Evolutionary conservation across 2,329 filamentous ascomycete genomes (phyloP).

Genomic region (Venturia effusa): DNA sequence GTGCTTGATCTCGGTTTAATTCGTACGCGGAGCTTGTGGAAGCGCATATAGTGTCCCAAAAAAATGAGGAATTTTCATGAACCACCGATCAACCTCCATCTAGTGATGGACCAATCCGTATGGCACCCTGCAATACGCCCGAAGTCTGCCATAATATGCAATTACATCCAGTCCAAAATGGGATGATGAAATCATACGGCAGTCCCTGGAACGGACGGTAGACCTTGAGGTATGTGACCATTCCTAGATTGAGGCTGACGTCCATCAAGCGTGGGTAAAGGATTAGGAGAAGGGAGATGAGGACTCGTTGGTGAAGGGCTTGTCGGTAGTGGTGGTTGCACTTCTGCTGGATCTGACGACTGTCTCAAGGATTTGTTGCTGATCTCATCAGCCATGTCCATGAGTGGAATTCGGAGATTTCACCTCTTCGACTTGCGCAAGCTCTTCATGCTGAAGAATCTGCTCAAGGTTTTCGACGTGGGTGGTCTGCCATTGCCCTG

Average conservation of each 20-base stretch:
- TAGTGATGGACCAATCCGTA: neutral
- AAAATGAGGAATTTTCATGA: no score
- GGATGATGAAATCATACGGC: neutral
- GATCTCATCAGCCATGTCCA: neutral
- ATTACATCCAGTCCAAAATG: neutral
- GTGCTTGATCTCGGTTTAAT: no score
- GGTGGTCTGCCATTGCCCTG: neutral
- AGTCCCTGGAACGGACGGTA: neutral
- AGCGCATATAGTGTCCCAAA: no score
- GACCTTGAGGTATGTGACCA: neutral
- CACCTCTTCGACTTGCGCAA: constrained; percentile 13
- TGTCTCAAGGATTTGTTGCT: constrained; percentile 6
- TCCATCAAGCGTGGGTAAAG: neutral
- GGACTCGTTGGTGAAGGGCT: neutral
- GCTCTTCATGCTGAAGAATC: constrained; percentile 9
- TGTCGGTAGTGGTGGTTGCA: neutral
- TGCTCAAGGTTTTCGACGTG: constrained; percentile 8
- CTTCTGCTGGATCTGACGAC: neutral
- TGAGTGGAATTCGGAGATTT: neutral
- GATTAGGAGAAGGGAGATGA: neutral
- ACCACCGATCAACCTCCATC: no score
- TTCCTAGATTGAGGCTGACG: neutral
- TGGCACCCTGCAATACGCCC: neutral
- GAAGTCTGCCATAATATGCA: neutral
- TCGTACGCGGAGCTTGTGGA: no score